Conservation (phyloP, 345 rosid species). For the Citrus cavaleriei region DNA sequence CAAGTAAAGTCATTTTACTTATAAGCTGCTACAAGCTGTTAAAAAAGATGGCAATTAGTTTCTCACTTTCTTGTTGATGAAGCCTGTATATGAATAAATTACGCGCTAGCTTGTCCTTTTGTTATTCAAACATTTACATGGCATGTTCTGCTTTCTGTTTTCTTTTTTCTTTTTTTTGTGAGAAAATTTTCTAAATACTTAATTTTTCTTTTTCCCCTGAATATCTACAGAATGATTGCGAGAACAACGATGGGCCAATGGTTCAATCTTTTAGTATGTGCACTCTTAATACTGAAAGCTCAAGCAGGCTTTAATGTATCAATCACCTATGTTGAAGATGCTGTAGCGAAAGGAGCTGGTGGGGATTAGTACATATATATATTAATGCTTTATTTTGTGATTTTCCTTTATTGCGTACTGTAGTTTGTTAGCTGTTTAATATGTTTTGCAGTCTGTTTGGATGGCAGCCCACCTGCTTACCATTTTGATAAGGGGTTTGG, state of each 20-base stretch:
- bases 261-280: slow-evolving; percentile 34
- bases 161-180: too few relatives aligned
- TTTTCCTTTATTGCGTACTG: background rate
- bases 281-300: slow-evolving; percentile 34
- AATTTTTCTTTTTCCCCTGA: background rate
- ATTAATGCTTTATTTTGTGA: background rate
- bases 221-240: slow-evolving; percentile 53
- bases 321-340: slow-evolving; percentile 59
- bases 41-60: background rate
- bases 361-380: background rate
- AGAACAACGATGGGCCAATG: slow-evolving; percentile 38
- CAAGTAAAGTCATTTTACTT: background rate
- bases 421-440: background rate
- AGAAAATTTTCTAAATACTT: background rate
- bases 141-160: background rate
- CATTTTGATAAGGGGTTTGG: slow-evolving; percentile 74
- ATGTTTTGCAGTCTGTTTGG: slow-evolving; percentile 74
- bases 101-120: background rate
- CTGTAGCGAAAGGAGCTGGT: slow-evolving; percentile 89
- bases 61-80: background rate
- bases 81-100: background rate
- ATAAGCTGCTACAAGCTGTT: background rate
- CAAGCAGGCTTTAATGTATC: slow-evolving; percentile 39
- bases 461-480: slow-evolving; percentile 97
- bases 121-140: background rate